A percentile compares a stretch with the other conserved stretches of the same genome.
These are phyloP conservation scores for Podaxis carcinomalis DNA, from an alignment of 768 basidiomycete species.

Conservation along the genomic window DNA sequence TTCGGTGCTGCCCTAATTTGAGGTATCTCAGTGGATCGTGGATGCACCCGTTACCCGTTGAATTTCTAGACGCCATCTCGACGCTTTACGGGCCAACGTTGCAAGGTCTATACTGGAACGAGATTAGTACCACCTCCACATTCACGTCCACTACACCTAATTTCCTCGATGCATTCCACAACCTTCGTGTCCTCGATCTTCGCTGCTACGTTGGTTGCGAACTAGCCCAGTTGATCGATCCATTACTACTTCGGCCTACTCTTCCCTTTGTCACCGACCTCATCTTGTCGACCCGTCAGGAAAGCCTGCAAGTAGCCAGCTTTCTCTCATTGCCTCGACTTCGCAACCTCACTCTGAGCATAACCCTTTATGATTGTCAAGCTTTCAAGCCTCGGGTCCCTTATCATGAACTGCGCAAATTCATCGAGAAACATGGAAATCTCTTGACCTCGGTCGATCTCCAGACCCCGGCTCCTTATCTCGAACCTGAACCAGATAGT, in stretches of 20 bases:
- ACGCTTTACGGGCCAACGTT: slow-evolving; percentile 36
- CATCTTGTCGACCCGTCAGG: slow-evolving; percentile 35
- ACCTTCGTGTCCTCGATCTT: slow-evolving; percentile 43
- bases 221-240: slow-evolving; percentile 13
- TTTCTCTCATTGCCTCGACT: slow-evolving; percentile 38
- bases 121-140: slow-evolving; percentile 16
- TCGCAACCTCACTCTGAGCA: slow-evolving; percentile 28
- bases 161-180: slow-evolving; percentile 36
- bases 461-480: slow-evolving; percentile 28
- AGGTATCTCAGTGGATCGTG: slow-evolving; percentile 45
- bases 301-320: slow-evolving; percentile 34
- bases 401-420: slow-evolving; percentile 25
- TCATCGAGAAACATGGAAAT: slow-evolving; percentile 39
- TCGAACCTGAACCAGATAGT: slow-evolving; percentile 29
- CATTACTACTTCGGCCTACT: slow-evolving; percentile 18
- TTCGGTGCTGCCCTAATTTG: slow-evolving; percentile 41
- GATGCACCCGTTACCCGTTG: slow-evolving; percentile 37
- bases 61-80: slow-evolving; percentile 38
- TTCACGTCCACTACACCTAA: slow-evolving; percentile 25
- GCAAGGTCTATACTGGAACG: slow-evolving; percentile 43
- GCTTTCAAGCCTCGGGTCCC: slow-evolving; percentile 27
- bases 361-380: slow-evolving; percentile 3
- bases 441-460: slow-evolving; percentile 38
- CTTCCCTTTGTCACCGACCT: slow-evolving; percentile 41
- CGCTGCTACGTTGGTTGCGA: slow-evolving; percentile 33